These are phyloP conservation scores for Annulohypoxylon maeteangense DNA, from an alignment of 495 filamentous ascomycete genomes.

Conservation along the genomic window DNA sequence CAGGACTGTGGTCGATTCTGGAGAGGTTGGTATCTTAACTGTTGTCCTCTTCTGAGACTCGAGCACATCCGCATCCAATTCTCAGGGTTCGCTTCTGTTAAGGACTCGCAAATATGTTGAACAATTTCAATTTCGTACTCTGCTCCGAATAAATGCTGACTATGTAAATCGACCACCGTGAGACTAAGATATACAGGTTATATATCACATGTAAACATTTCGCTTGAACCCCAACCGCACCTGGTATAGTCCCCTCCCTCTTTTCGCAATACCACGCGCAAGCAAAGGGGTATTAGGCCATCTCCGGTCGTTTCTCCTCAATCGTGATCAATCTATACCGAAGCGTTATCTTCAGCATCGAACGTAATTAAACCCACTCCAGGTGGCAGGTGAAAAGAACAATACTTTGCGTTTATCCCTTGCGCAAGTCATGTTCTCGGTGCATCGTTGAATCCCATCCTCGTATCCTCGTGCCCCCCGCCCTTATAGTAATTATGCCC, in stretches of 20 bases:
- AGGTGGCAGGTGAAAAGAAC: conserved; percentile 39
- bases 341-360: conserved; percentile 14
- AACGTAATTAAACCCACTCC: conserved; percentile 39
- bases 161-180: conserved; percentile 28
- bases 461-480: conserved; percentile 14
- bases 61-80: background rate
- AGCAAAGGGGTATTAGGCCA: conserved; percentile 41
- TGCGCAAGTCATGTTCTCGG: background rate
- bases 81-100: background rate
- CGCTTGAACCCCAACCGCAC: conserved; percentile 28
- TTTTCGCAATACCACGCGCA: conserved; percentile 33
- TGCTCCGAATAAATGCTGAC: conserved; percentile 35
- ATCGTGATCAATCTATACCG: conserved; percentile 35
- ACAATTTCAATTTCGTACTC: conserved; percentile 38
- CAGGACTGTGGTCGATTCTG: background rate
- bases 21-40: background rate
- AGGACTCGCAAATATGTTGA: background rate
- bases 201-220: conserved; percentile 32
- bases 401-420: conserved; percentile 24
- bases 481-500: conserved; percentile 8
- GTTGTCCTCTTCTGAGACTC: background rate
- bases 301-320: conserved; percentile 27
- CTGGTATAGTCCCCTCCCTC: conserved; percentile 39
- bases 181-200: conserved; percentile 27
- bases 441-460: conserved; percentile 18